phyloP scores from a whole-genome alignment of 2,329 filamentous ascomycete genomes.

The Trichoderma afroharzianum region DNA sequence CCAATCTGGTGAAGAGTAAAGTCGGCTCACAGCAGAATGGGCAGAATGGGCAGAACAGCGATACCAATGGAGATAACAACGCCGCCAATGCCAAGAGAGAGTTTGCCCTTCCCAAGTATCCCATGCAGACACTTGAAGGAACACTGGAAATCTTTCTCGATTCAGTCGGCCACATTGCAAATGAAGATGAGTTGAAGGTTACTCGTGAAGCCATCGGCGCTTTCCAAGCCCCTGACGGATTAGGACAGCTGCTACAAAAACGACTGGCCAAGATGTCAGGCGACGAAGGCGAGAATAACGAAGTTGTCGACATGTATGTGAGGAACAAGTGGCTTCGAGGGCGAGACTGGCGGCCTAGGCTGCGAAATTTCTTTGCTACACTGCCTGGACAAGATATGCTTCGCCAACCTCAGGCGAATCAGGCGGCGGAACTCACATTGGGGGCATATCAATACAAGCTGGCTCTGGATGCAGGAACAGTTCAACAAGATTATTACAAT shows the following conservation, averaged over 20 bases:
- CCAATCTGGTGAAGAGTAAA: background rate
- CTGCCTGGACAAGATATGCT: background rate
- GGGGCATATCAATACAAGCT: background rate
- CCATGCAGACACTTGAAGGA: background rate
- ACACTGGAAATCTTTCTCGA: constrained; percentile 1
- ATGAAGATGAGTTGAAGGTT: background rate
- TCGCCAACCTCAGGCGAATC: background rate
- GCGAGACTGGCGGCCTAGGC: background rate
- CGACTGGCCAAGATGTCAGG: background rate
- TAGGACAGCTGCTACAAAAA: background rate
- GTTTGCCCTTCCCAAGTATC: constrained; percentile 3
- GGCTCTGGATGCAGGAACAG: background rate
- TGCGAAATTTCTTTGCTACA: constrained; percentile 9
- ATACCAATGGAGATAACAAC: background rate
- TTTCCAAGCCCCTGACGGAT: background rate
- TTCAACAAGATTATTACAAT: constrained; percentile 5
- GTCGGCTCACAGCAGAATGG: background rate
- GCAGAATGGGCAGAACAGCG: background rate
- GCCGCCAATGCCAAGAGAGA: background rate
- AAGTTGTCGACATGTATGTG: constrained; percentile 11
- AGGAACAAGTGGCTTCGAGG: constrained; percentile 12
- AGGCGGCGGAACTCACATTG: background rate
- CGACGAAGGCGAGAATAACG: background rate
- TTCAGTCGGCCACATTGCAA: background rate
- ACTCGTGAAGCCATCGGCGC: background rate